Percentiles rank a stretch among this genome's conserved stretches.
These are phyloP conservation scores for Fragaria vesca DNA, from an alignment of 306 rosid species.

Conservation along the genomic window DNA sequence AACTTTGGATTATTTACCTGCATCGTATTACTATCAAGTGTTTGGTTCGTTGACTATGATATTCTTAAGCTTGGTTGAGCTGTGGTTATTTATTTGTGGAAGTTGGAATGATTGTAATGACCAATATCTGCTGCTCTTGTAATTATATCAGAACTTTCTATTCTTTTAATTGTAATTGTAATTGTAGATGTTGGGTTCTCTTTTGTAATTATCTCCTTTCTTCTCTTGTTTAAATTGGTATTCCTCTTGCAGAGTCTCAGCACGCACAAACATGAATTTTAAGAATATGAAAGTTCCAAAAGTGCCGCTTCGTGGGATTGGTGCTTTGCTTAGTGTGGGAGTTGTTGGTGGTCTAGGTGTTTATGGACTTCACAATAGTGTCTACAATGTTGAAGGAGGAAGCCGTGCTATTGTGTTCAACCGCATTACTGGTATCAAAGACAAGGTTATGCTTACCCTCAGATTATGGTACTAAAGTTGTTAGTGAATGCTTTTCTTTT, in stretches of 20 bases:
- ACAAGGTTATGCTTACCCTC: slow-evolving; percentile 47
- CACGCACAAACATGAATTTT: slow-evolving; percentile 33
- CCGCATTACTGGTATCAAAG: slow-evolving; percentile 71
- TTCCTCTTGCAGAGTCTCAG: slow-evolving; percentile 6
- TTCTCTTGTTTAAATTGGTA: neutral
- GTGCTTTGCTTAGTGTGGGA: slow-evolving; percentile 51
- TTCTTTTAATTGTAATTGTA: too few species aligned
- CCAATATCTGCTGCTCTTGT: neutral
- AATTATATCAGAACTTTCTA: too few species aligned
- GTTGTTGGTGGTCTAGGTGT: slow-evolving; percentile 56
- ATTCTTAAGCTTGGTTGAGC: neutral
- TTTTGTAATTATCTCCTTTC: neutral
- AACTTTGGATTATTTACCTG: neutral
- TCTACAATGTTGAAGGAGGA: slow-evolving; percentile 91
- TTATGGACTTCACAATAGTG: slow-evolving; percentile 65
- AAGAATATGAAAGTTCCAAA: slow-evolving; percentile 41
- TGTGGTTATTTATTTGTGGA: neutral
- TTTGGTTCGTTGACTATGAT: neutral
- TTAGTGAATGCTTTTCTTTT: neutral
- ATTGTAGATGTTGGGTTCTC: too few species aligned
- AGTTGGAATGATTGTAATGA: neutral
- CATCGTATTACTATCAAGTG: neutral
- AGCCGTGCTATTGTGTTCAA: slow-evolving; percentile 84
- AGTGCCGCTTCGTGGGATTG: slow-evolving; percentile 61
- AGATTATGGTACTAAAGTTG: neutral